phyloP scores from a whole-genome alignment of 2,329 filamentous ascomycete species.

The Emergomyces pasteurianus region DNA sequence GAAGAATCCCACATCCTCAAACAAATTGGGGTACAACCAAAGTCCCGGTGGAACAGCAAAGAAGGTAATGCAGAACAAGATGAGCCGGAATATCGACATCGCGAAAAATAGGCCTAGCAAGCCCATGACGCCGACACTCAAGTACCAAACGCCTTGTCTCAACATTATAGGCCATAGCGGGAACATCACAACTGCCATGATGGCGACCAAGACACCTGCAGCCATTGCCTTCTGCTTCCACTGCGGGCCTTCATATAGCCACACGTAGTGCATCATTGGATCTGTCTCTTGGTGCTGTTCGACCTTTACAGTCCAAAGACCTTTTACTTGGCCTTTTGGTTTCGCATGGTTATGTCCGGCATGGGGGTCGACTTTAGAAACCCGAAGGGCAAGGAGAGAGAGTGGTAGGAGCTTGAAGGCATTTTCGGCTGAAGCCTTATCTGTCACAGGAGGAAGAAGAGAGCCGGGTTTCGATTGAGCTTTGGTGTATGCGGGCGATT shows the following conservation, averaged over 20 bases:
- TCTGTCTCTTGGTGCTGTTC: conserved; percentile 80
- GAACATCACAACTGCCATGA: conserved; percentile 87
- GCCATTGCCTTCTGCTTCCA: conserved; percentile 91
- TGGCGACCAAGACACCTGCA: conserved; percentile 63
- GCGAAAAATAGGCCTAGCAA: conserved; percentile 87
- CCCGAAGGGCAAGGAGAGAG: conserved; percentile 83
- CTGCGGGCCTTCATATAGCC: conserved; percentile 90
- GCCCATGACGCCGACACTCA: conserved; percentile 85
- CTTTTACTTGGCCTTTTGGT: conserved; percentile 75
- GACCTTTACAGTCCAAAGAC: conserved; percentile 88
- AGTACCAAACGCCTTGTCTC: conserved; percentile 90
- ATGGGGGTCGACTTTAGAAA: conserved; percentile 68
- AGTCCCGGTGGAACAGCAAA: conserved; percentile 73
- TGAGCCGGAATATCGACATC: conserved; percentile 94
- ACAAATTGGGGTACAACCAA: conserved; percentile 97
- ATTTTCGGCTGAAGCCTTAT: conserved; percentile 82
- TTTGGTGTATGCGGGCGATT: conserved; percentile 83
- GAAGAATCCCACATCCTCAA: conserved; percentile 97
- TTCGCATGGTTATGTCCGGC: conserved; percentile 59
- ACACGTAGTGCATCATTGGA: conserved; percentile 72
- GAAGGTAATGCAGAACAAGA: conserved; percentile 87
- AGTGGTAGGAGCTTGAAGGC: conserved; percentile 89
- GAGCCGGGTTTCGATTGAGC: conserved; percentile 74
- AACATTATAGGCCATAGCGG: conserved; percentile 89
- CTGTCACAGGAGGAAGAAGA: conserved; percentile 73